These are phyloP conservation scores for Pseudopyrenochaeta lycopersici DNA, from an alignment of 2,329 filamentous ascomycete genomes.

Conservation along the genomic window DNA sequence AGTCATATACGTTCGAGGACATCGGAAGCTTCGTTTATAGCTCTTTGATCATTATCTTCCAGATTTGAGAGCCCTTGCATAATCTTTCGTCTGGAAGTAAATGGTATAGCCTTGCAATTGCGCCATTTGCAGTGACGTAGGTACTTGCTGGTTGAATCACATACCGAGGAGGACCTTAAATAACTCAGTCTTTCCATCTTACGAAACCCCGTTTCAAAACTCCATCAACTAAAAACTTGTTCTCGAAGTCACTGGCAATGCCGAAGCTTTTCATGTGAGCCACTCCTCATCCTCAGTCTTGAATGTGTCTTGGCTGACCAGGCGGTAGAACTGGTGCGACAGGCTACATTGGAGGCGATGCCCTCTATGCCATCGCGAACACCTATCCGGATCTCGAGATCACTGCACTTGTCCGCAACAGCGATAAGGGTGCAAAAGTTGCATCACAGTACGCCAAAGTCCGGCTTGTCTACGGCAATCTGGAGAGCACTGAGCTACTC, in stretches of 20 bases:
- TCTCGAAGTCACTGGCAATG: constrained; percentile 20
- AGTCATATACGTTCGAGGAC: not conserved
- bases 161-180: not conserved
- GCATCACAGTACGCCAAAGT: constrained; percentile 58
- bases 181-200: not conserved
- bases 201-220: not conserved
- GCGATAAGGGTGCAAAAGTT: constrained; percentile 58
- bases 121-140: constrained; percentile 12
- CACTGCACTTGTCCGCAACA: constrained; percentile 60
- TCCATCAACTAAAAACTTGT: not conserved
- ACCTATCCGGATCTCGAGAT: constrained; percentile 60
- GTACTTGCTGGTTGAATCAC: constrained; percentile 5
- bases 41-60: no score
- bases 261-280: constrained; percentile 40
- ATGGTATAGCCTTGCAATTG: not conserved
- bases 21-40: no score
- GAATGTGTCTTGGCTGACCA: constrained; percentile 2
- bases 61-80: no score
- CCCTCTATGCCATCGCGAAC: constrained; percentile 47
- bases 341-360: constrained; percentile 45
- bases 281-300: not conserved
- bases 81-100: not conserved
- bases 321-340: constrained; percentile 39
- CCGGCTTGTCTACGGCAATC: constrained; percentile 61
- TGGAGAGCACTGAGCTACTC: constrained; percentile 38